phyloP scores from a whole-genome alignment of 2,329 filamentous ascomycete species.

The Ophiocordyceps camponoti-saundersi region DNA sequence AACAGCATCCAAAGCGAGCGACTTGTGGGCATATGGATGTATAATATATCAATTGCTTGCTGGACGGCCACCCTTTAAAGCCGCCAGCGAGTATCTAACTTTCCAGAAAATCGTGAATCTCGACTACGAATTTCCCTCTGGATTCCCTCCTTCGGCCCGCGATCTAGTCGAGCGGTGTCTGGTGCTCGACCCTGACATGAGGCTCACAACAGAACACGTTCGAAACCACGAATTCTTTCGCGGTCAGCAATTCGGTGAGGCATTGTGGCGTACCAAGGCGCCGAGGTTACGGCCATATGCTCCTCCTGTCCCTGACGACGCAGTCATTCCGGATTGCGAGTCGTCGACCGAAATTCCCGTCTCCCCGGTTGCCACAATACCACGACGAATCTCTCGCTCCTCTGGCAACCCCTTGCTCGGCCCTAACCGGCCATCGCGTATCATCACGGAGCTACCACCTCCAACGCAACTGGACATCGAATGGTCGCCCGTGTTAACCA shows the following conservation, averaged over 20 bases:
- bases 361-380: background rate
- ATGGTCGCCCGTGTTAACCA: constrained; percentile 89
- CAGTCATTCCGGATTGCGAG: background rate
- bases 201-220: constrained; percentile 86
- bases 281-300: constrained; percentile 74
- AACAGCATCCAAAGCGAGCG: constrained; percentile 92
- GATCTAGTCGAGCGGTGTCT: constrained; percentile 83
- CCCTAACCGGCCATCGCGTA: constrained; percentile 48
- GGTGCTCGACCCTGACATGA: constrained; percentile 69
- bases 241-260: constrained; percentile 67
- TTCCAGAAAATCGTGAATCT: constrained; percentile 96
- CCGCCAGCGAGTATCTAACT: constrained; percentile 84
- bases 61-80: constrained; percentile 96
- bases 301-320: constrained; percentile 53
- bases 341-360: background rate
- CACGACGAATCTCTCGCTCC: background rate
- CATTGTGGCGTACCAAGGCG: constrained; percentile 77
- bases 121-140: constrained; percentile 82
- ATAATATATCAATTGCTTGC: constrained; percentile 91
- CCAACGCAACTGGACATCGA: constrained; percentile 94
- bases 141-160: constrained; percentile 71
- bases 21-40: constrained; percentile 96
- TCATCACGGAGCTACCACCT: constrained; percentile 92
- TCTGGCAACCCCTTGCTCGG: constrained; percentile 15
- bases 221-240: constrained; percentile 95